phyloP scores from a whole-genome alignment of 768 basidiomycete genomes.

The Suillus subluteus region DNA sequence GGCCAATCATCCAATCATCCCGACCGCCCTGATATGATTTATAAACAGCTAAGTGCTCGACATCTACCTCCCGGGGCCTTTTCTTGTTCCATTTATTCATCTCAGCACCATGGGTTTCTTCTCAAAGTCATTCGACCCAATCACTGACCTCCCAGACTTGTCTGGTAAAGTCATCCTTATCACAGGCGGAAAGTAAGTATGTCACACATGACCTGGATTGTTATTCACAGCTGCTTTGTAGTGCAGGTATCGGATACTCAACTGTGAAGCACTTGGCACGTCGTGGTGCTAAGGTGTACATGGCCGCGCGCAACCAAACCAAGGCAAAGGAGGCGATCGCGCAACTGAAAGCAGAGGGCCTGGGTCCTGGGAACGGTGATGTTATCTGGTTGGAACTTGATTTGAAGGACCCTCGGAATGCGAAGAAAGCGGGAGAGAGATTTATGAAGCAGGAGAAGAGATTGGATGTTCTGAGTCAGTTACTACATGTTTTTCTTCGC shows the following conservation, averaged over 20 bases:
- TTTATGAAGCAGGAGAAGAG: conserved; percentile 53
- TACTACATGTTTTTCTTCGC: not conserved
- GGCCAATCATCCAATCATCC: not conserved
- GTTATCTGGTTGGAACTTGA: conserved; percentile 56
- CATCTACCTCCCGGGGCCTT: too few relatives aligned
- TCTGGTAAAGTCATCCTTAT: conserved; percentile 56
- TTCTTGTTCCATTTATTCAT: conserved; percentile 13
- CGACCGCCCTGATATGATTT: not conserved
- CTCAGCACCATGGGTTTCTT: conserved; percentile 24
- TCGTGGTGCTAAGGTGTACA: conserved; percentile 61
- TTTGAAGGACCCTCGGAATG: conserved; percentile 49
- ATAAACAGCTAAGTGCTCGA: not conserved
- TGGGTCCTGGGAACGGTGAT: conserved; percentile 48
- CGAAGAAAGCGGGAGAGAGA: conserved; percentile 51
- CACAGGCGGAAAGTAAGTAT: conserved; percentile 56
- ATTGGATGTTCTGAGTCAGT: conserved; percentile 59
- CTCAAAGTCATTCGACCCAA: conserved; percentile 37
- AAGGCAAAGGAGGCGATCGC: conserved; percentile 53
- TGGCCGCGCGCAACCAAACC: conserved; percentile 52
- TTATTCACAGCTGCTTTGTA: conserved; percentile 17
- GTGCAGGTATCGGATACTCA: conserved; percentile 52
- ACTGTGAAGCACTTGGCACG: conserved; percentile 55
- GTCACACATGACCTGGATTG: conserved; percentile 3
- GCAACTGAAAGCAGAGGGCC: conserved; percentile 45
- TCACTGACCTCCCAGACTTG: conserved; percentile 46